A percentile compares a stretch with the other conserved stretches of the same genome.
Evolutionary conservation across 352 stramenopile genomes (phyloP).

Genomic region (Poterioochromonas sp.): DNA sequence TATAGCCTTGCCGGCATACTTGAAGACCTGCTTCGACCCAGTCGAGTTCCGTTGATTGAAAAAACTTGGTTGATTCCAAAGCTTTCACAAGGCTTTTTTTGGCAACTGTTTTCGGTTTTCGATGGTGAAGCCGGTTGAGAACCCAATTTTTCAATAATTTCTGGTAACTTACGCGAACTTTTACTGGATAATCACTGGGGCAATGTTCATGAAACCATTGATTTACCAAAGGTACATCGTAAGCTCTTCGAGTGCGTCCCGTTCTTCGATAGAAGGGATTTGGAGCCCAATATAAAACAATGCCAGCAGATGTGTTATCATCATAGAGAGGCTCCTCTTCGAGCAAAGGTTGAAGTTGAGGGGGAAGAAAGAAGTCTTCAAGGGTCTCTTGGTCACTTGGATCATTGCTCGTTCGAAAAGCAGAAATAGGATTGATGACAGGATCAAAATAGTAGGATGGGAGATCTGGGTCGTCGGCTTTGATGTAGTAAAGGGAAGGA

Average conservation of each 20-base stretch:
- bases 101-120: constrained; percentile 78
- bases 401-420: constrained; percentile 65
- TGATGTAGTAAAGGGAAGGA: constrained; percentile 91
- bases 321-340: constrained; percentile 84
- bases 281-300: constrained; percentile 94
- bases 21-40: constrained; percentile 97
- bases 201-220: constrained; percentile 98
- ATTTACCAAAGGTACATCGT: constrained; percentile 96
- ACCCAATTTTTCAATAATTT: constrained; percentile 99
- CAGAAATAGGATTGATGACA: constrained; percentile 94
- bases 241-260: constrained; percentile 81
- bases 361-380: constrained; percentile 63
- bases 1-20: constrained; percentile 97
- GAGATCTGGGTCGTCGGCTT: constrained; percentile 81
- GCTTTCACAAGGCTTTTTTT: constrained; percentile 97
- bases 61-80: constrained; percentile 99
- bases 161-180: constrained; percentile 98
- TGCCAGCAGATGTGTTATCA: constrained; percentile 85
- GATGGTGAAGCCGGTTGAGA: constrained; percentile 89
- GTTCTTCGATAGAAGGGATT: constrained; percentile 93
- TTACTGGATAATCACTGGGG: constrained; percentile 91
- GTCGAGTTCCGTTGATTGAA: constrained; percentile 97
- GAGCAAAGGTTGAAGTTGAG: constrained; percentile 78
- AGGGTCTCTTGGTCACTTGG: constrained; percentile 58
- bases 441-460: constrained; percentile 93